These are phyloP conservation scores for Halocafeteria seosinensis DNA, from an alignment of 108 stramenopile genomes.

Conservation along the genomic window DNA sequence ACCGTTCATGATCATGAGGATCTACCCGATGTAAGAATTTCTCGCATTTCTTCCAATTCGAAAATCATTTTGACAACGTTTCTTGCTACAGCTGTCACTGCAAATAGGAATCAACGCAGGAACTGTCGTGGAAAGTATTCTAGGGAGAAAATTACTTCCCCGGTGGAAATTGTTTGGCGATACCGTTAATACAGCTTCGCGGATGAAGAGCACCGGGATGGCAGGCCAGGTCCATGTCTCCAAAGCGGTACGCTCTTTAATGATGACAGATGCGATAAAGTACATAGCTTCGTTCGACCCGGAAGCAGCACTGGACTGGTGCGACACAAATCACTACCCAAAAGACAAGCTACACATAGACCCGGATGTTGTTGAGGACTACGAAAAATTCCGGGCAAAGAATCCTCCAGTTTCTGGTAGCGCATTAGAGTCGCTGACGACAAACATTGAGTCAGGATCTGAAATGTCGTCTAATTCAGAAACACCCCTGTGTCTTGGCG, in stretches of 20 bases:
- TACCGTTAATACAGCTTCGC: slow-evolving; percentile 16
- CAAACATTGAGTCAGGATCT: too few species aligned
- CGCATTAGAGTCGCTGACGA: too few species aligned
- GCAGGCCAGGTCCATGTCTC: slow-evolving; percentile 5
- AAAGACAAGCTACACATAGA: too few species aligned
- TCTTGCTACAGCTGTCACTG: background rate
- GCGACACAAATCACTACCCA: too few species aligned
- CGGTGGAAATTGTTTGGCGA: slow-evolving; percentile 18
- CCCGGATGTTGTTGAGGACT: too few species aligned
- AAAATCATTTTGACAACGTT: background rate
- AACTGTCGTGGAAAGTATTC: slow-evolving; percentile 5
- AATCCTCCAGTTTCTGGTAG: too few species aligned
- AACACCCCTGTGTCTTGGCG: background rate
- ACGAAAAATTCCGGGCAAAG: too few species aligned
- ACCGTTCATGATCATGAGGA: background rate
- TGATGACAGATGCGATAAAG: background rate
- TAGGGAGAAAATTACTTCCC: slow-evolving; percentile 13
- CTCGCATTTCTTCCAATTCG: background rate
- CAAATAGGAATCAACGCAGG: slow-evolving; percentile 16
- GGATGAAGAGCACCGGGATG: slow-evolving; percentile 5
- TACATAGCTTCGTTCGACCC: too few species aligned
- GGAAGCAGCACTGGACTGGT: background rate
- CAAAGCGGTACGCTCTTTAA: background rate
- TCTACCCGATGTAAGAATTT: background rate
- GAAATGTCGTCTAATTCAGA: too few species aligned